These are phyloP conservation scores for Lachnellula occidentalis DNA, from an alignment of 2,329 filamentous ascomycete species.

Conservation along the genomic window DNA sequence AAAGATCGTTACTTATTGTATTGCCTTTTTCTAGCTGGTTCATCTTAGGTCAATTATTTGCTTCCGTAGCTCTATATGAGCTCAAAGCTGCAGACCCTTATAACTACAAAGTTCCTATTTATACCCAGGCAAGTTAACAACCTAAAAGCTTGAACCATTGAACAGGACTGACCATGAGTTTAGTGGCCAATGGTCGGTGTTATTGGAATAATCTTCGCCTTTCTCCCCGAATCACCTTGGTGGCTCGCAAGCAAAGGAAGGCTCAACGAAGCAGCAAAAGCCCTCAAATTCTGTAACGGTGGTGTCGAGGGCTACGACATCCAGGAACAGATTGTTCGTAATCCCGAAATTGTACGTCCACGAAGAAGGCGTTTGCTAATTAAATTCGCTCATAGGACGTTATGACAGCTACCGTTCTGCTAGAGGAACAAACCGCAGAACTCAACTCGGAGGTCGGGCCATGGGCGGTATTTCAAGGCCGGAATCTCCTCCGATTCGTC, in stretches of 20 bases:
- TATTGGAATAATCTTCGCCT: constrained; percentile 35
- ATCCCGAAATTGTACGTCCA: neutral
- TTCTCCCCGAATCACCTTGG: constrained; percentile 37
- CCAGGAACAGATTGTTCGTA: constrained; percentile 27
- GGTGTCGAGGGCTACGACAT: constrained; percentile 28
- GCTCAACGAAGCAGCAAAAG: constrained; percentile 23
- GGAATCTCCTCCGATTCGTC: constrained; percentile 29
- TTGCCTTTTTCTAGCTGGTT: constrained; percentile 32
- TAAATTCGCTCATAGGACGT: constrained; percentile 9
- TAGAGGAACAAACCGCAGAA: constrained; percentile 23
- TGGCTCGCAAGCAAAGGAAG: constrained; percentile 35
- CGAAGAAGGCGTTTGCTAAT: neutral
- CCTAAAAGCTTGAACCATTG: neutral
- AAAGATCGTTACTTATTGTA: neutral
- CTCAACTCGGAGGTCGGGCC: constrained; percentile 25
- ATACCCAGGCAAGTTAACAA: constrained; percentile 33
- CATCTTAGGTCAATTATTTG: constrained; percentile 38
- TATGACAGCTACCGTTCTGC: constrained; percentile 20
- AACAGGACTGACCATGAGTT: neutral
- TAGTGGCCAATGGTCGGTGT: constrained; percentile 41
- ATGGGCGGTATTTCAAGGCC: constrained; percentile 30
- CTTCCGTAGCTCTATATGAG: constrained; percentile 36
- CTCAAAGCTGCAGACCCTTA: constrained; percentile 30
- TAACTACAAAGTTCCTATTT: constrained; percentile 37
- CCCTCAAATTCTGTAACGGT: constrained; percentile 19